Evolutionary conservation across 371 early-diverging fungal species (phyloP), one percentile per base, ranked within the genome.

Genomic region (Polyrhizophydium stewartii): DNA sequence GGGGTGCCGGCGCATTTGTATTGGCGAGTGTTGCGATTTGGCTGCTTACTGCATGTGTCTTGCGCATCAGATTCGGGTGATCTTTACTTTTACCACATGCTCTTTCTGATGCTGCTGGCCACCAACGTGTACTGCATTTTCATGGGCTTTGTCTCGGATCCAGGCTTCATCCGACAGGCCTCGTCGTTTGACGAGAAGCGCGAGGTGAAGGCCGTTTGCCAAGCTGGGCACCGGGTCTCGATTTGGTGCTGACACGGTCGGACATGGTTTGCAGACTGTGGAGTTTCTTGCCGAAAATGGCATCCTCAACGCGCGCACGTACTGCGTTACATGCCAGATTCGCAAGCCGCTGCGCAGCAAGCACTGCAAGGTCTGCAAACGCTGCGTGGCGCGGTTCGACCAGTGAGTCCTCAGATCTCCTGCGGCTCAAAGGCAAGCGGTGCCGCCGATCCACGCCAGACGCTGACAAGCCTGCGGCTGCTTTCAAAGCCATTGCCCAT

Each of bases 361-460:
- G 75, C 99, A 99, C 65, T 99, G 99, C 78, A 89, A 88, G 61
- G 78, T 89, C 41, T 99, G 99, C 70, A 86, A 95, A 66, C 87
- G 92, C 52, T 99, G 99, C 73, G 94, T 99, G 3, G 92, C 94
- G n/a, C 86, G 87, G 60, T 97, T 99, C 81, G 99, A 99, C 66
- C 99, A 99, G 87, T 86, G 82, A 74, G 82, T 76, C 12, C 22
- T 38, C 6, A 56, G 30, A 41, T 16, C n/a, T 50, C 12, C 25
- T 50, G 51, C 27, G n/a, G n/a, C n/a, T n/a, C n/a, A n/a, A n/a
- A n/a, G n/a, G n/a, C n/a, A n/a, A n/a, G 38, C 0, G 28, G 33
- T 6, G 3, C 21, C 40, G 3, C 30, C 57, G 49, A 55, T n/a
- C n/a, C n/a, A n/a, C n/a, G n/a, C n/a, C n/a, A n/a, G n/a, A n/a